Evolutionary conservation across 202 grass and related monocot genomes (phyloP).

Genomic region (Eragrostis tef): DNA sequence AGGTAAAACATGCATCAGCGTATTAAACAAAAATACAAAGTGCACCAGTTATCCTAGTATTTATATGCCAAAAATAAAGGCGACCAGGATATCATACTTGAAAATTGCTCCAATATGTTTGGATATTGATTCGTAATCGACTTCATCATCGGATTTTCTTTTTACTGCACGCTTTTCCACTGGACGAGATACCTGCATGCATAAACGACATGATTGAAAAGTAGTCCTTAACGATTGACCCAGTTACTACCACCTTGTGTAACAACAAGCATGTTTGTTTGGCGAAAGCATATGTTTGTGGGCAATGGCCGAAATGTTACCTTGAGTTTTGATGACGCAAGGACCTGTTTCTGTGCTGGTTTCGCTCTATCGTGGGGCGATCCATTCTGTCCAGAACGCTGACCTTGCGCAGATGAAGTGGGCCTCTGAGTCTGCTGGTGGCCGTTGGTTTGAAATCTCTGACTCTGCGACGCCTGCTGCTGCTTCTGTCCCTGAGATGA

Average conservation of each 20-base stretch:
- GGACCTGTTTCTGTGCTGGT: constrained; percentile 43
- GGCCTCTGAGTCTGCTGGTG: constrained; percentile 20
- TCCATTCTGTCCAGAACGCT: constrained; percentile 42
- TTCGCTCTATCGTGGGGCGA: constrained; percentile 24
- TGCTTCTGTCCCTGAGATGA: background rate
- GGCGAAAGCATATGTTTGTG: background rate
- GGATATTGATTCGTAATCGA: background rate
- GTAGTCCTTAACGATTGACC: too few relatives aligned
- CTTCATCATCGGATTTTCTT: constrained; percentile 50
- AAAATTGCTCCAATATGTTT: constrained; percentile 52
- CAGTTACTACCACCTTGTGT: background rate
- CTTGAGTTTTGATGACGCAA: constrained; percentile 57
- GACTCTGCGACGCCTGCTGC: constrained; percentile 8
- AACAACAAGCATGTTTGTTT: background rate
- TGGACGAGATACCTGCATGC: constrained; percentile 46
- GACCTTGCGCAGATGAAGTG: constrained; percentile 40
- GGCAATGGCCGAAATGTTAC: constrained; percentile 46
- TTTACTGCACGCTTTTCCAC: constrained; percentile 43
- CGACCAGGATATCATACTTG: constrained; percentile 38
- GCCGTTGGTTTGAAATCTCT: constrained; percentile 17
- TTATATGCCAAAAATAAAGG: background rate
- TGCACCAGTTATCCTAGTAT: background rate
- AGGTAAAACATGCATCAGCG: background rate
- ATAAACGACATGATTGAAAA: background rate
- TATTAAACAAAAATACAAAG: background rate